A percentile compares a stretch with the other conserved stretches of the same genome.
Conservation (phyloP, 2,329 filamentous ascomycete genomes). For the Ascomycota sp. region DNA sequence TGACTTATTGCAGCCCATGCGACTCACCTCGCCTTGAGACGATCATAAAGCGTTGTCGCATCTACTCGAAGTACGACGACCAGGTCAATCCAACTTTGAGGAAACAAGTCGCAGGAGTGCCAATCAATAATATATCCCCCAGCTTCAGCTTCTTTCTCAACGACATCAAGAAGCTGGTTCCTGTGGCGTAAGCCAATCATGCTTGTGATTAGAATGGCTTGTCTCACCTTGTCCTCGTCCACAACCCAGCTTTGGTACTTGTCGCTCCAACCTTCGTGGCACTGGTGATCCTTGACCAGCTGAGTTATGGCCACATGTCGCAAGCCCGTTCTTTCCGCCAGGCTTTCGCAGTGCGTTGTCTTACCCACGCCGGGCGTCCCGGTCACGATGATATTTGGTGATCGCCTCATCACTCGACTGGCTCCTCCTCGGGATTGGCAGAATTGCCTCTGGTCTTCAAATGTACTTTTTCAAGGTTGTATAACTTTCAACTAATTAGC, state of each 20-base stretch:
- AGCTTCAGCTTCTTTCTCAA: slow-evolving; percentile 59
- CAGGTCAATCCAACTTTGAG: slow-evolving; percentile 81
- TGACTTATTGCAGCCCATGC: too few relatives aligned
- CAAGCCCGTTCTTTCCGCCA: slow-evolving; percentile 57
- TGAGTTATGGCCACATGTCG: slow-evolving; percentile 78
- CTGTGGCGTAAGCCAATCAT: not conserved
- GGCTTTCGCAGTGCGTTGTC: slow-evolving; percentile 70
- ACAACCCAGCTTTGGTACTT: slow-evolving; percentile 79
- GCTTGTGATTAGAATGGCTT: not conserved
- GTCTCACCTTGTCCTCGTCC: slow-evolving; percentile 74
- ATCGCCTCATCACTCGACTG: slow-evolving; percentile 17
- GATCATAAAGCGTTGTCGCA: slow-evolving; percentile 64
- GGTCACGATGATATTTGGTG: slow-evolving; percentile 84
- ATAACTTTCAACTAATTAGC: too few relatives aligned
- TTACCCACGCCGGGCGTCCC: slow-evolving; percentile 94
- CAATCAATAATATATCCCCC: slow-evolving; percentile 90
- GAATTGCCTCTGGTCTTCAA: too few relatives aligned
- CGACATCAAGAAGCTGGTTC: slow-evolving; percentile 57
- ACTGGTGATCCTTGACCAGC: slow-evolving; percentile 71
- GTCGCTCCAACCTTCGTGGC: slow-evolving; percentile 75
- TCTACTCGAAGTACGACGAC: slow-evolving; percentile 79
- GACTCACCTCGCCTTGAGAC: slow-evolving; percentile 48
- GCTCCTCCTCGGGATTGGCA: too few relatives aligned
- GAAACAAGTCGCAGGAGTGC: slow-evolving; percentile 94
- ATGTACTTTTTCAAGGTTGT: too few relatives aligned